These are phyloP conservation scores for Wickerhamiella vanderwaltii DNA, from an alignment of 805 yeast species.

Conservation along the genomic window DNA sequence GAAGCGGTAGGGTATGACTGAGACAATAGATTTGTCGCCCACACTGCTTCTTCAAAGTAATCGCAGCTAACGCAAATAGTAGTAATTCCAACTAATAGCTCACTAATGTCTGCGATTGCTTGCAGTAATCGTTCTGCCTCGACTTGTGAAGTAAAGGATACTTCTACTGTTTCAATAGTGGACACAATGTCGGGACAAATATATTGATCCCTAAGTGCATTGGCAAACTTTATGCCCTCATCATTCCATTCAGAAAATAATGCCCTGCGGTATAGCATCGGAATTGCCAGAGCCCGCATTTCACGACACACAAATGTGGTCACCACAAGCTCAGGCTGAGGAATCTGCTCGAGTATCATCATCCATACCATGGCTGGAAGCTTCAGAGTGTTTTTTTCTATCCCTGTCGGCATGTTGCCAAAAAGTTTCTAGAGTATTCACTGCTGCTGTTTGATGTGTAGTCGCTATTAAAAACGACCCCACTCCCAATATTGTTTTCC, in stretches of 20 bases:
- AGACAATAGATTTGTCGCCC: background rate
- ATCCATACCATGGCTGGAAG: background rate
- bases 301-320: slow-evolving; percentile 1
- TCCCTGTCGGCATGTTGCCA: slow-evolving; percentile 2
- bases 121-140: background rate
- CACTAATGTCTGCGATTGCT: background rate
- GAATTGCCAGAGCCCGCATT: slow-evolving; percentile 2
- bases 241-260: background rate
- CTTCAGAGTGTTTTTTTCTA: background rate
- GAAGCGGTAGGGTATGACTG: too few species aligned
- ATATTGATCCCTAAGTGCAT: background rate
- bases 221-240: background rate
- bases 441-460: too few species aligned
- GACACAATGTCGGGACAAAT: slow-evolving; percentile 5
- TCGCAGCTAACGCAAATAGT: background rate
- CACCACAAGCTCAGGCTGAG: background rate
- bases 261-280: slow-evolving; percentile 4
- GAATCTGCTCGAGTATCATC: background rate
- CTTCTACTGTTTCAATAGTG: background rate
- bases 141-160: background rate
- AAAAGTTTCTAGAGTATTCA: too few species aligned
- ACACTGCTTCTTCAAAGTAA: slow-evolving; percentile 2
- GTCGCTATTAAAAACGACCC: too few species aligned
- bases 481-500: too few species aligned
- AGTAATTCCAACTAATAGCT: background rate